Evolutionary conservation across 225 moss, liverwort and hornwort species (phyloP).

Genomic region (Marchantia paleacea): DNA sequence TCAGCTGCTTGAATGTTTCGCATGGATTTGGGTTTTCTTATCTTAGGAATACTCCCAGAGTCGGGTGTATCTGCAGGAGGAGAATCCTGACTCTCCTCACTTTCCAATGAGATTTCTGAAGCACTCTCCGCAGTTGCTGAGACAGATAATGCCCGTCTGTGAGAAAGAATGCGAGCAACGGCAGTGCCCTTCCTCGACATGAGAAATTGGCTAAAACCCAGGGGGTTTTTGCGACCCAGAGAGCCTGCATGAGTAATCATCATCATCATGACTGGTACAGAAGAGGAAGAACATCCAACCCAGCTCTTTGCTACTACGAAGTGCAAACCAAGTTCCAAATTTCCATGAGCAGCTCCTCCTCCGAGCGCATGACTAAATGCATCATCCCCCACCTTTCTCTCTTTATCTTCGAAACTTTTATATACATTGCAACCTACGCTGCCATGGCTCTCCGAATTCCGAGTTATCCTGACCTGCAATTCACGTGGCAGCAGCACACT

Average conservation of each 20-base stretch:
- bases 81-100: conserved; percentile 8
- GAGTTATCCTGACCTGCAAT: neutral
- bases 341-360: neutral
- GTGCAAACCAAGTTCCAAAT: neutral
- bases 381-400: neutral
- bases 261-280: conserved; percentile 1
- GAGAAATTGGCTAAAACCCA: neutral
- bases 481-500: neutral
- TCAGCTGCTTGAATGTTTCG: conserved; percentile 7
- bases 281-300: neutral
- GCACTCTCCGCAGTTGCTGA: conserved; percentile 26
- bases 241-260: neutral
- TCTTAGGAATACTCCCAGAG: conserved; percentile 3
- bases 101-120: conserved; percentile 26
- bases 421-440: neutral
- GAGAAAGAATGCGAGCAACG: neutral
- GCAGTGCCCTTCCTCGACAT: neutral
- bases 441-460: neutral
- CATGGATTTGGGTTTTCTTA: conserved; percentile 8
- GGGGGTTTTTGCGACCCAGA: neutral
- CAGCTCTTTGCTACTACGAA: neutral
- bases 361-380: neutral
- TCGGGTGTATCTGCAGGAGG: conserved; percentile 19
- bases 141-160: neutral
- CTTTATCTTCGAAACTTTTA: neutral